A percentile compares a stretch with the other conserved stretches of the same genome.
Conservation (phyloP, 2,329 filamentous ascomycete genomes). For the Ophiostoma sp. region DNA sequence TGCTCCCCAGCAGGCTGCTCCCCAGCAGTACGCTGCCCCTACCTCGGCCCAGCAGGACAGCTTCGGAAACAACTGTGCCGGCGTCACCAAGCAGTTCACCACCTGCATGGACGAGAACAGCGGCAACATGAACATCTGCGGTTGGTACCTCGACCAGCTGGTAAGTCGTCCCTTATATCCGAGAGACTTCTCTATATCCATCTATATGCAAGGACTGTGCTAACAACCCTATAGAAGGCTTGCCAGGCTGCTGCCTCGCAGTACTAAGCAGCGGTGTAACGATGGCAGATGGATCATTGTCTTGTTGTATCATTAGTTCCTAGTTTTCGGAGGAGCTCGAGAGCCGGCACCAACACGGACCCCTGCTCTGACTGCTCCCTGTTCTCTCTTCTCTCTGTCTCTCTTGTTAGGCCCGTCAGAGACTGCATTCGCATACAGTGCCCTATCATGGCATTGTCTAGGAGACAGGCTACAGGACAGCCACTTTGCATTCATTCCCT, state of each 20-base stretch:
- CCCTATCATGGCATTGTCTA: neutral
- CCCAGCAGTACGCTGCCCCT: slow-evolving; percentile 37
- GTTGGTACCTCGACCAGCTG: slow-evolving; percentile 97
- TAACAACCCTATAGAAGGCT: slow-evolving; percentile 54
- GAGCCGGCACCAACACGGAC: neutral
- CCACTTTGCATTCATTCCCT: slow-evolving; percentile 10
- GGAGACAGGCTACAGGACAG: slow-evolving; percentile 13
- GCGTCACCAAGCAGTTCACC: slow-evolving; percentile 78
- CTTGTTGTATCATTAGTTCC: slow-evolving; percentile 1
- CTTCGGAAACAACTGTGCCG: slow-evolving; percentile 65
- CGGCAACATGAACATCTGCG: slow-evolving; percentile 92
- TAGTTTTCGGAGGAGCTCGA: neutral
- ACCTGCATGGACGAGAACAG: slow-evolving; percentile 94
- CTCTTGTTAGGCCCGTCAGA: neutral
- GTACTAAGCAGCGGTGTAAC: slow-evolving; percentile 48
- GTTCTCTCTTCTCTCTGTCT: neutral
- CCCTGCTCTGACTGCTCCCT: neutral
- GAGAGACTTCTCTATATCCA: too few species aligned
- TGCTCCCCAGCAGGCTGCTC: slow-evolving; percentile 45
- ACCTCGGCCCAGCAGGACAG: slow-evolving; percentile 44
- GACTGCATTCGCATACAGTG: slow-evolving; percentile 2
- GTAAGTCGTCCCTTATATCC: slow-evolving; percentile 29
- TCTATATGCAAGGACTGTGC: neutral
- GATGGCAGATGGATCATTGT: neutral
- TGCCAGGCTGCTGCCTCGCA: slow-evolving; percentile 72